Percentiles rank a stretch among this genome's conserved stretches.
These are phyloP conservation scores for Phellinidium pouzarii DNA, from an alignment of 1,284 basidiomycete species.

Conservation along the genomic window DNA sequence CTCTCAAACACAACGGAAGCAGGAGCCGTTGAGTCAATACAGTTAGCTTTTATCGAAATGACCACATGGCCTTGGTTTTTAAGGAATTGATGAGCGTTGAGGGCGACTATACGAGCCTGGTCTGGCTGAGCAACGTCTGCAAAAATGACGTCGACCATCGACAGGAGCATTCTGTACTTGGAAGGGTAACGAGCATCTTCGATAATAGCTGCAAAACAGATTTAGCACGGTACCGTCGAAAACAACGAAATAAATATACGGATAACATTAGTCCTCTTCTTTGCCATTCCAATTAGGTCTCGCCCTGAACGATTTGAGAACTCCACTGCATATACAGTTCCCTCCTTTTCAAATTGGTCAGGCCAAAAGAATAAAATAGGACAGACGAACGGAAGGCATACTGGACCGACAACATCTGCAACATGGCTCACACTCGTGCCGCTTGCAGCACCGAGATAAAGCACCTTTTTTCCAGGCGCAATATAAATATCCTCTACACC, in stretches of 20 bases:
- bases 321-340: slow-evolving; percentile 96
- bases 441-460: slow-evolving; percentile 96
- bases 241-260: slow-evolving; percentile 40
- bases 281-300: slow-evolving; percentile 99
- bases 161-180: slow-evolving; percentile 92
- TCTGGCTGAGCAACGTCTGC: slow-evolving; percentile 98
- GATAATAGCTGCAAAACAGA: slow-evolving; percentile 67
- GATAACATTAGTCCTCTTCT: slow-evolving; percentile 99
- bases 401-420: slow-evolving; percentile 95
- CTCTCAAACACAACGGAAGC: slow-evolving; percentile 87
- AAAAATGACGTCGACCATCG: slow-evolving; percentile 93
- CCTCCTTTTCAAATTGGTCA: slow-evolving; percentile 56
- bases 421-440: slow-evolving; percentile 99
- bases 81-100: slow-evolving; percentile 95
- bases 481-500: slow-evolving; percentile 95
- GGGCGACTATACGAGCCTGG: slow-evolving; percentile 91
- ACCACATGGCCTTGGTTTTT: slow-evolving; percentile 91
- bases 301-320: slow-evolving; percentile 96
- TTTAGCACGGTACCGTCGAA: slow-evolving; percentile 11
- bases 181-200: slow-evolving; percentile 95
- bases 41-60: slow-evolving; percentile 99
- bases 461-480: slow-evolving; percentile 89
- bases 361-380: slow-evolving; percentile 1
- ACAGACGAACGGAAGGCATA: slow-evolving; percentile 33
- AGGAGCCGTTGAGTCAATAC: slow-evolving; percentile 92